These are phyloP conservation scores for Colletotrichum lentis DNA, from an alignment of 2,329 filamentous ascomycete species.

Conservation along the genomic window DNA sequence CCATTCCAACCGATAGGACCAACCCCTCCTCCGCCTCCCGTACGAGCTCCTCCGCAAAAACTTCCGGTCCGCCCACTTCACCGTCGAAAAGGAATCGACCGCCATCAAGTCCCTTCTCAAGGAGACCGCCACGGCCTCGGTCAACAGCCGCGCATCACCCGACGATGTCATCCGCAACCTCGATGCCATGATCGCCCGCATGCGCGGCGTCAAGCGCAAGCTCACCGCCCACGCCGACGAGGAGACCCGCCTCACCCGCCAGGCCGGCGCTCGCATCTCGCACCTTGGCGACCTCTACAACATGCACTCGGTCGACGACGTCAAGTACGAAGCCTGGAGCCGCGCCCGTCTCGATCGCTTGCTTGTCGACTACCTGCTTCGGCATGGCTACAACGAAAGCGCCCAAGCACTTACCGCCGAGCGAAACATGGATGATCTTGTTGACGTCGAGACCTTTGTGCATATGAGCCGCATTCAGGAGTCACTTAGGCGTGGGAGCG, in stretches of 20 bases:
- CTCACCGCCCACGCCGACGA: constrained; percentile 79
- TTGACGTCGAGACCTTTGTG: constrained; percentile 88
- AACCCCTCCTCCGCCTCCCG: constrained; percentile 90
- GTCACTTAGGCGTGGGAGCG: constrained; percentile 73
- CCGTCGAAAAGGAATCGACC: constrained; percentile 75
- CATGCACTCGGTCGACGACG: constrained; percentile 84
- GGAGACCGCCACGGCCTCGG: constrained; percentile 71
- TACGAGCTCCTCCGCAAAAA: constrained; percentile 93
- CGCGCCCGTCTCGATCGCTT: constrained; percentile 81
- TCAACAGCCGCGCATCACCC: constrained; percentile 68
- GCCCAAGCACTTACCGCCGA: constrained; percentile 78
- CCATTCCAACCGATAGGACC: constrained; percentile 68
- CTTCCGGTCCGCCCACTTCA: constrained; percentile 84
- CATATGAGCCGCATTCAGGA: constrained; percentile 80
- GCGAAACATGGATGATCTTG: constrained; percentile 79
- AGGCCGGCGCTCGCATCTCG: constrained; percentile 77
- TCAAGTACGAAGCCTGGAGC: constrained; percentile 93
- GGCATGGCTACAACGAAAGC: constrained; percentile 81
- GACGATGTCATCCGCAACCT: constrained; percentile 81
- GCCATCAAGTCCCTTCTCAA: constrained; percentile 68
- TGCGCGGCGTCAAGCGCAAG: constrained; percentile 89
- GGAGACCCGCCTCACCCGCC: constrained; percentile 77
- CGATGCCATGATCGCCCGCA: constrained; percentile 83
- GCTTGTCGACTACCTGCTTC: constrained; percentile 89
- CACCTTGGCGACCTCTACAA: constrained; percentile 84